A percentile compares a stretch with the other conserved stretches of the same genome.
phyloP scores from a whole-genome alignment of 768 basidiomycete genomes.

The Candolleomyces aberdarensis region DNA sequence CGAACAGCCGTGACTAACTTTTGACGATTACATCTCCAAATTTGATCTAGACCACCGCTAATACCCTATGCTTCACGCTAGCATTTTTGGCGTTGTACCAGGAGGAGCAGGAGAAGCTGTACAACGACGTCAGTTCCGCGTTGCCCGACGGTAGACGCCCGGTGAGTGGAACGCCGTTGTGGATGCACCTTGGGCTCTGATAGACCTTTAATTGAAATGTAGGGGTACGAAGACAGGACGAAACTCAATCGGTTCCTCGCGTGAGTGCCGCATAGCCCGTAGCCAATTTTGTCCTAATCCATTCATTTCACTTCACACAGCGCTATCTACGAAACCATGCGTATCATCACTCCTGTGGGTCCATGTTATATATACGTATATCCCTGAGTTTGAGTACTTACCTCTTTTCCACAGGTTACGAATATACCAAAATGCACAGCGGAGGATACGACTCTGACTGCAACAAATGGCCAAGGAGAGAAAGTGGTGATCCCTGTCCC shows the following conservation, averaged over 20 bases:
- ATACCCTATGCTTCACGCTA: conserved; percentile 33
- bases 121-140: conserved; percentile 30
- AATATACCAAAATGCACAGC: conserved; percentile 41
- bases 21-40: neutral
- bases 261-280: conserved; percentile 17
- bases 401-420: conserved; percentile 26
- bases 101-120: conserved; percentile 34
- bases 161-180: conserved; percentile 14
- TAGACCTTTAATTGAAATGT: neutral
- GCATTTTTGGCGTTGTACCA: conserved; percentile 38
- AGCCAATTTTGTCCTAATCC: neutral
- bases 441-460: conserved; percentile 43
- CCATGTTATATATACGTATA: neutral
- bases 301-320: neutral
- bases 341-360: conserved; percentile 28
- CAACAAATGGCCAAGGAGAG: conserved; percentile 35
- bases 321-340: neutral
- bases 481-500: conserved; percentile 38
- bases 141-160: conserved; percentile 28
- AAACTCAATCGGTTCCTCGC: conserved; percentile 36
- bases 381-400: neutral
- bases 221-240: conserved; percentile 42
- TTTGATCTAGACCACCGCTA: conserved; percentile 26
- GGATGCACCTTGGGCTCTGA: too few relatives aligned
- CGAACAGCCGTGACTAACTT: too few relatives aligned